Evolutionary conservation across 2,329 filamentous ascomycete genomes (phyloP).

Genomic region (Onygenales sp.): DNA sequence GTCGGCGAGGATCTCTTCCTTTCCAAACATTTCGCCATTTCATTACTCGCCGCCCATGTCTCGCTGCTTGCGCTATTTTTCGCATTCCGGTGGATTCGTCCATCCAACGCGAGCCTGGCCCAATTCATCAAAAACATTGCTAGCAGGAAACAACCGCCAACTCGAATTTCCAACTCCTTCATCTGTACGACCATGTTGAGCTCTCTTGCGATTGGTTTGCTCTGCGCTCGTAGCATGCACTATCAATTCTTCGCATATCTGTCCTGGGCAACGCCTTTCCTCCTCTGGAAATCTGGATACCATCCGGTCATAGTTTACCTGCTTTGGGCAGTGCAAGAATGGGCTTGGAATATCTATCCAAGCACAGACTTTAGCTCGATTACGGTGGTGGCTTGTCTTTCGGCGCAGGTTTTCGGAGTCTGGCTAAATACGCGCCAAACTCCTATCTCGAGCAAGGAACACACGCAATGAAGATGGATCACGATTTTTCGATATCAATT

Average conservation of each 20-base stretch:
- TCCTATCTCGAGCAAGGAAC: constrained; percentile 4
- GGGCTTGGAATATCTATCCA: constrained; percentile 92
- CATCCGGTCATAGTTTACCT: constrained; percentile 58
- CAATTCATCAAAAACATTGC: constrained; percentile 44
- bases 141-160: constrained; percentile 46
- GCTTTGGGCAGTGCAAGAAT: constrained; percentile 73
- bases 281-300: constrained; percentile 69
- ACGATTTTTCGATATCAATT: not conserved
- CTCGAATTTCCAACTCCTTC: constrained; percentile 58
- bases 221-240: constrained; percentile 81
- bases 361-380: constrained; percentile 58
- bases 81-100: constrained; percentile 60
- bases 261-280: constrained; percentile 77
- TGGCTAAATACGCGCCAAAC: constrained; percentile 39
- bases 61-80: constrained; percentile 59
- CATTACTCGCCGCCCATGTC: constrained; percentile 57
- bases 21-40: constrained; percentile 57
- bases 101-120: constrained; percentile 50
- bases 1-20: constrained; percentile 76
- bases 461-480: not conserved
- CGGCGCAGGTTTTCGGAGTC: constrained; percentile 53
- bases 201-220: constrained; percentile 67
- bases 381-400: constrained; percentile 62
- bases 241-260: constrained; percentile 95
- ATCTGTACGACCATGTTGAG: constrained; percentile 68